Evolutionary conservation across 2,329 filamentous ascomycete genomes (phyloP).

Genomic region (Parascedosporium putredinis): DNA sequence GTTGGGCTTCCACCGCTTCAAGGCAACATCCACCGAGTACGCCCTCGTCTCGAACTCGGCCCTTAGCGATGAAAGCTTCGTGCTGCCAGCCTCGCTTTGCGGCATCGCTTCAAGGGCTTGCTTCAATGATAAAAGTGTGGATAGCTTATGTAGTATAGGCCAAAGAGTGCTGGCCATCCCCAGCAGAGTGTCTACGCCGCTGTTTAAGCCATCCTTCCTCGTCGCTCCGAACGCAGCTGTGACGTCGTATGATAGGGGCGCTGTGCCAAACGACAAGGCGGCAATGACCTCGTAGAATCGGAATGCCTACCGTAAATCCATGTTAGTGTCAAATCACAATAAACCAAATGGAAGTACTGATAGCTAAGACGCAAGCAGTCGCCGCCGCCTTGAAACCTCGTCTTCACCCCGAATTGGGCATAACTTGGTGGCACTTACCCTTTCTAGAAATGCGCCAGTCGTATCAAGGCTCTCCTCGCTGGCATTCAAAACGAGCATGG

Average conservation of each 20-base stretch:
- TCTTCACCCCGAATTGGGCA: too few relatives aligned
- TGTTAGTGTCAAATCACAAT: too few relatives aligned
- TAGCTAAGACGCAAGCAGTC: too few relatives aligned
- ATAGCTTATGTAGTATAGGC: conserved; percentile 53
- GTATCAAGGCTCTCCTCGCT: conserved; percentile 33
- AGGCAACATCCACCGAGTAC: conserved; percentile 42
- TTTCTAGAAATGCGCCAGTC: conserved; percentile 47
- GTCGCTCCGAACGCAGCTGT: conserved; percentile 35
- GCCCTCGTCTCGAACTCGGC: conserved; percentile 41
- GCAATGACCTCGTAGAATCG: conserved; percentile 57
- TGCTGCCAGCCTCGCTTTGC: conserved; percentile 24
- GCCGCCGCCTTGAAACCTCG: too few relatives aligned
- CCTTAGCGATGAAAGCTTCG: conserved; percentile 36
- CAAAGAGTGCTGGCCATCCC: conserved; percentile 53
- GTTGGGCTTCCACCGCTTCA: conserved; percentile 44
- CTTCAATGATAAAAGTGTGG: conserved; percentile 43
- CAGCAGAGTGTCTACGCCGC: conserved; percentile 45
- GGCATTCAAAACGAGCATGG: conserved; percentile 45
- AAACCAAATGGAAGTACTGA: too few relatives aligned
- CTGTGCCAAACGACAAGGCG: conserved; percentile 48
- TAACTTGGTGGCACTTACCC: conserved; percentile 32
- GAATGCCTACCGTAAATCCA: conserved; percentile 38
- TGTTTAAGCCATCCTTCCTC: conserved; percentile 16
- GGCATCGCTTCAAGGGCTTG: conserved; percentile 37
- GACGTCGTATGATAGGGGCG: conserved; percentile 41